Evolutionary conservation across 805 yeast species (phyloP), one percentile per base, ranked within the genome.

Genomic region (Yamadazyma ubonensis): DNA sequence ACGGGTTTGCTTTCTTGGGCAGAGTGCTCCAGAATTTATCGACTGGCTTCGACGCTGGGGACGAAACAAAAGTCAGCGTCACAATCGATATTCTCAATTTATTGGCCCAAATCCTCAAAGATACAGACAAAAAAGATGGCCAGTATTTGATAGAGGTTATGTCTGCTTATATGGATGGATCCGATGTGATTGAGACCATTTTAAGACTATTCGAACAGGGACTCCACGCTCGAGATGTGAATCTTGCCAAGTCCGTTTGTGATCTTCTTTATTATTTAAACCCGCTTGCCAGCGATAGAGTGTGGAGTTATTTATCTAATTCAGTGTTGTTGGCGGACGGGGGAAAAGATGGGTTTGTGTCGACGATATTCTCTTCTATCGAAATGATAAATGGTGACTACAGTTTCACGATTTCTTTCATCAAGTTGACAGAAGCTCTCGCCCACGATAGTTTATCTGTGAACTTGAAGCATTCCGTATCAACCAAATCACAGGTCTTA

Each of bases 1-100:
- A 81, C 54, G 97, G 97, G 1, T 89, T 97, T 96, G 76, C 95
- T 0, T 61, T 85, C 19, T 51, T 91, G 12, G 97, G 97, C 1
- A 73, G 95, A 51, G 64, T 86, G 0, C 59, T 90, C 22, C 89
- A 85, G 48, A 83, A 83, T 47, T 60, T 83, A 7, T 67, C 76
- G 0, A 65, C 63, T 39, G 51, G 52, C 17, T 71, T 67, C 36
- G 63, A 67, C 41, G 50, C 50, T 14, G 50, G 69, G 5, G 67
- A 69, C 27, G 46, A 51, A 2, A 74, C 71, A 6, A 70, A 67
- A 36, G 47, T 58, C 7, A 68, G 63, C 2, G 50, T 74, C 2
- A 60, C 78, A 7, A 52, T 71, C 5, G 74, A 78, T 15, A 71
- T 83, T 3, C 57, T 83, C 18, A 67, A 72, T 19, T 58, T 85